A percentile compares a stretch with the other conserved stretches of the same genome.
phyloP scores from a whole-genome alignment of 2,329 filamentous ascomycete species.

The Magnaporthiopsis rhizophila region DNA sequence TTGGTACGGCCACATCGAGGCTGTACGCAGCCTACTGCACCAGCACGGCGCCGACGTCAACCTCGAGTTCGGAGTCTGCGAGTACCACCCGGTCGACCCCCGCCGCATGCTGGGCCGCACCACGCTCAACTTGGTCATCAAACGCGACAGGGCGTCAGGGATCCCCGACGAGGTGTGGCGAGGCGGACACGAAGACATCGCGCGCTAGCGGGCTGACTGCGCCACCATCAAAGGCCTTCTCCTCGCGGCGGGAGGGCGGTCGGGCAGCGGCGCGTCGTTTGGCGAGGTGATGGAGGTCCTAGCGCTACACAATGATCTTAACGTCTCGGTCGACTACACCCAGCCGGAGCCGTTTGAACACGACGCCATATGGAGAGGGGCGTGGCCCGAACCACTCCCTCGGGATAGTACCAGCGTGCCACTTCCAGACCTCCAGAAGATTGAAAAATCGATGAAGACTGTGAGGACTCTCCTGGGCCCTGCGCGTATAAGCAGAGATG shows the following conservation, averaged over 20 bases:
- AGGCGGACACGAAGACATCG: not conserved
- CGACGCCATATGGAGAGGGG: not conserved
- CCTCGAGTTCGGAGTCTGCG: not conserved
- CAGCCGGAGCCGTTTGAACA: not conserved
- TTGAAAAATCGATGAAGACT: not conserved
- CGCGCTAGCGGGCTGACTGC: not conserved
- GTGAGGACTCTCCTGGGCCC: not conserved
- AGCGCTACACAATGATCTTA: not conserved
- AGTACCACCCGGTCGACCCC: not conserved
- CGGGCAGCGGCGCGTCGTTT: too few species aligned
- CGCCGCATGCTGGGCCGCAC: not conserved
- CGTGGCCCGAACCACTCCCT: not conserved
- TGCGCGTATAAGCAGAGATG: not conserved
- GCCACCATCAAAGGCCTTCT: not conserved
- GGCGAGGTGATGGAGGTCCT: not conserved
- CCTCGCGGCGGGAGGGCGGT: too few species aligned
- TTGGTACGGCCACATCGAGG: not conserved
- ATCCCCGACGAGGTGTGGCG: not conserved
- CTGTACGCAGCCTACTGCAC: not conserved
- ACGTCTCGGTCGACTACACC: not conserved
- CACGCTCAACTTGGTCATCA: not conserved
- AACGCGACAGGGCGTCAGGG: not conserved
- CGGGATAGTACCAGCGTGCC: not conserved
- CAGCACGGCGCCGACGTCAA: not conserved
- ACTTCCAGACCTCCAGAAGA: not conserved